Evolutionary conservation across 2,329 filamentous ascomycete genomes (phyloP), one percentile per base, ranked within the genome.

Genomic region (Nigrospora oryzae): DNA sequence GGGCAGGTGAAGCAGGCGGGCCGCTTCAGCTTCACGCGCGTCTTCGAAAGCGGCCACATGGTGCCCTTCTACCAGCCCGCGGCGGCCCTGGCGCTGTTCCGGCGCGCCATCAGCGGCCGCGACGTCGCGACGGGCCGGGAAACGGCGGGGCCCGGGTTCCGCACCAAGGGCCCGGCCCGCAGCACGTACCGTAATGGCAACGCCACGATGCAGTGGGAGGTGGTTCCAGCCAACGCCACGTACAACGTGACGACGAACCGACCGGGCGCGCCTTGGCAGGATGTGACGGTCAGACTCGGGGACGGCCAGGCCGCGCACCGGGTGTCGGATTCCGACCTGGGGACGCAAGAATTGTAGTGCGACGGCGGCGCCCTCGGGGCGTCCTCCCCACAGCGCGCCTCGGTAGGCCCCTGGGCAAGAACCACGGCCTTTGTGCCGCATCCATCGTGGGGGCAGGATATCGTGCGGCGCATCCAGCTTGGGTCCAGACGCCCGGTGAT

Each of bases 41-140:
- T 77, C 49, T 68, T 64, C 52, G 58, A 66, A 46, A 56, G 57
- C 17, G 66, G 65, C 10, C 65, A 69, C 51, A 62, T 67, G 52
- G 65, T 68, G 30, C 74, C 74, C 0, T 77, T 75, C 55, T 78
- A 78, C 56, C 74, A 77, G 53, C 76, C 68, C 4, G 59, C 71
- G 31, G 68, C 65, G 12, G 58, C 73, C 8, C 58, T 75, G 12
- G 67, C 69, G 48, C 63, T 76, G 47, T 74, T 77, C 49, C 62
- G 70, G 57, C 66, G 74, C 12, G 68, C 67, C 11, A 59, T 78
- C 45, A 51, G 55, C 11, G 65, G 70, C n/a, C 56, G 62, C 16
- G 73, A 79, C 44, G 63, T 81, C 44, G 70, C 70, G 17, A 74
- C 71, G 2, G 75, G 75, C 11, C 53, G 55, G 37, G 43, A 40